A percentile compares a stretch with the other conserved stretches of the same genome.
Evolutionary conservation across 208 protist species (phyloP).

Genomic region (Leishmania tarentolae): DNA sequence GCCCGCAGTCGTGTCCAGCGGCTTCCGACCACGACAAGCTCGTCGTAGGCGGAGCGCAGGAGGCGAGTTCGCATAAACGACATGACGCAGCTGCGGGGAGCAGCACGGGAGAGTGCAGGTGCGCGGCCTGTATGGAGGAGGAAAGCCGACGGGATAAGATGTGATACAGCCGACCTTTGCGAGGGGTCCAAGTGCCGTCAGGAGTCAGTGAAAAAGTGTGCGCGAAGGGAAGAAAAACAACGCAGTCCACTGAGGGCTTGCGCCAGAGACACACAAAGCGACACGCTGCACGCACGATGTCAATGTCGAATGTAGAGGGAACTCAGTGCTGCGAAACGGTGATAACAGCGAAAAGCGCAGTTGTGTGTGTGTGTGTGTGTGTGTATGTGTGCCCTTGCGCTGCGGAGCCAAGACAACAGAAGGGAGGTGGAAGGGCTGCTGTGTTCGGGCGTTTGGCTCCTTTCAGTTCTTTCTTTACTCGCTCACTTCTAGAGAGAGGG

Average conservation of each 20-base stretch:
- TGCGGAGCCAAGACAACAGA: background rate
- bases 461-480: background rate
- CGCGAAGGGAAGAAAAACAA: background rate
- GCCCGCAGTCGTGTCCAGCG: constrained; percentile 80
- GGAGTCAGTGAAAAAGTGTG: background rate
- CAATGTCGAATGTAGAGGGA: background rate
- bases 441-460: background rate
- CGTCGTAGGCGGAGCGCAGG: constrained; percentile 62
- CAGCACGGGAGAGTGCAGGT: background rate
- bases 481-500: too few relatives aligned
- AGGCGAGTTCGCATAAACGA: constrained; percentile 35
- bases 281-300: background rate
- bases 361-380: background rate
- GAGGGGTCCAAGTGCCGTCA: background rate
- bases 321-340: background rate
- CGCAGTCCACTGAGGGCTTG: background rate
- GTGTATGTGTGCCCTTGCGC: background rate
- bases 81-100: constrained; percentile 5
- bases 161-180: background rate
- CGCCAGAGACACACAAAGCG: background rate
- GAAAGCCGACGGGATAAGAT: background rate
- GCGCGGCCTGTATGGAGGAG: background rate
- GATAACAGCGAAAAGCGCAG: background rate
- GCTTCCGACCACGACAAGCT: constrained; percentile 82
- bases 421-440: background rate